Percentiles rank a stretch among this genome's conserved stretches.
These are phyloP conservation scores for Baeospora myosura DNA, from an alignment of 1,284 basidiomycete species.

Conservation along the genomic window DNA sequence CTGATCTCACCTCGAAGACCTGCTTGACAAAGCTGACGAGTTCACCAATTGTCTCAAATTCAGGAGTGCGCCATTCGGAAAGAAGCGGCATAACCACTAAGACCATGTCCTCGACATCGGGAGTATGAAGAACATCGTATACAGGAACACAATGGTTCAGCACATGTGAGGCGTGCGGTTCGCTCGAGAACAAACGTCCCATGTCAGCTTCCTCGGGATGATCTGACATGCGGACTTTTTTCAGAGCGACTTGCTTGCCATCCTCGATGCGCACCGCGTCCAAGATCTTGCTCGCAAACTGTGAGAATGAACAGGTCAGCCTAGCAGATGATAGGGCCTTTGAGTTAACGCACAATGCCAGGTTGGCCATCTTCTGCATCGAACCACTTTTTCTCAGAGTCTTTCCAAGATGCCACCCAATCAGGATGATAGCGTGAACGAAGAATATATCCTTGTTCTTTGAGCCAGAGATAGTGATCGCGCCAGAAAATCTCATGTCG, in stretches of 20 bases:
- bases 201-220: conserved; percentile 18
- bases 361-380: conserved; percentile 16
- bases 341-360: conserved; percentile 1
- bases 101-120: conserved; percentile 12
- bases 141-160: conserved; percentile 32
- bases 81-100: conserved; percentile 27
- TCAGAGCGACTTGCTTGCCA: conserved; percentile 22
- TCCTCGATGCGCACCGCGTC: conserved; percentile 27
- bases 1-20: conserved; percentile 21
- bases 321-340: conserved; percentile 7
- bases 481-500: conserved; percentile 24
- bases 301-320: background rate
- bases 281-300: conserved; percentile 14
- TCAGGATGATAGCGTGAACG: conserved; percentile 27
- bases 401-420: conserved; percentile 30
- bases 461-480: conserved; percentile 21
- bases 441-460: conserved; percentile 25
- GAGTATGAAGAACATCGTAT: conserved; percentile 23
- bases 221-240: conserved; percentile 23
- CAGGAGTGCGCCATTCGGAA: conserved; percentile 12
- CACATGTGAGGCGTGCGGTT: too few species aligned
- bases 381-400: conserved; percentile 8
- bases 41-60: conserved; percentile 27
- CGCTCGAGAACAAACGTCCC: conserved; percentile 8
- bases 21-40: conserved; percentile 23